phyloP scores from a whole-genome alignment of 176 grass and related monocot species.

The Luzula sylvatica region DNA sequence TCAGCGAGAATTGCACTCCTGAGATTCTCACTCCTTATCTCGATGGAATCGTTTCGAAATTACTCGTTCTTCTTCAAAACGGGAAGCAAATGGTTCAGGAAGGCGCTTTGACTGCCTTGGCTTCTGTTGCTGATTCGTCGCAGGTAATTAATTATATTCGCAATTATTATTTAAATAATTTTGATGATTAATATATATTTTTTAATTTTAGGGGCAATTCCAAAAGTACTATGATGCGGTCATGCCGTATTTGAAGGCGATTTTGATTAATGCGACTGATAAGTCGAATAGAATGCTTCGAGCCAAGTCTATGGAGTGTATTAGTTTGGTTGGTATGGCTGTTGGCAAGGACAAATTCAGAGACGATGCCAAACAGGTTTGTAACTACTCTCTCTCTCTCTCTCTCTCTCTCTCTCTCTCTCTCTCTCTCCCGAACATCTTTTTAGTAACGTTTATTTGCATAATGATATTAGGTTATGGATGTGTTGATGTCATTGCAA shows the following conservation, averaged over 20 bases:
- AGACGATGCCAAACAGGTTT: constrained; percentile 95
- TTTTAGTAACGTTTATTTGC: constrained; percentile 17
- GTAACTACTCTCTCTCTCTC: no score
- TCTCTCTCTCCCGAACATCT: no score
- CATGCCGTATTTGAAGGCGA: constrained; percentile 96
- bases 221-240: constrained; percentile 97
- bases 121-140: constrained; percentile 97
- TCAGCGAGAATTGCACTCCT: constrained; percentile 92
- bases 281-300: constrained; percentile 98
- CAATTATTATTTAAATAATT: constrained; percentile 10
- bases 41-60: constrained; percentile 89
- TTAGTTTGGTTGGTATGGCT: constrained; percentile 98
- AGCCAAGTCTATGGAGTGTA: constrained; percentile 98
- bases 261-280: constrained; percentile 96
- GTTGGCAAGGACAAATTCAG: constrained; percentile 99
- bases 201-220: constrained; percentile 65
- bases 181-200: not conserved
- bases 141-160: constrained; percentile 37
- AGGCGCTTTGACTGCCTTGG: constrained; percentile 89
- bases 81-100: constrained; percentile 99
- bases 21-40: constrained; percentile 92
- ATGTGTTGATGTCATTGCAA: constrained; percentile 96
- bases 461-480: constrained; percentile 64
- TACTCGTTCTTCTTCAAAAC: constrained; percentile 94
- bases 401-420: not conserved